Base-by-base conservation (phyloP, 108 stramenopile species). In the Skeletonema marinoi region DNA sequence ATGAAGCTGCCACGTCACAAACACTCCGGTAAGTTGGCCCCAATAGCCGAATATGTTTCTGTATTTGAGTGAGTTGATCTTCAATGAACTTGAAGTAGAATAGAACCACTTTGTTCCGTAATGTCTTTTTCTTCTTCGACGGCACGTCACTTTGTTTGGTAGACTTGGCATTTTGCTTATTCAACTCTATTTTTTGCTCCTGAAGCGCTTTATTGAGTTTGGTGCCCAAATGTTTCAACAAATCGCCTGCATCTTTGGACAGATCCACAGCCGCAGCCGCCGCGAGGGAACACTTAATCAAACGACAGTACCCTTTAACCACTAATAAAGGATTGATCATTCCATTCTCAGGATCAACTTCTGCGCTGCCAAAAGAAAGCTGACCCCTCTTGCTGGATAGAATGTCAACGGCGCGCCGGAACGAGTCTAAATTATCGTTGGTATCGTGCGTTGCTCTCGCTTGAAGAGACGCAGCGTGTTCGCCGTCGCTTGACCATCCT, bases 231-330 rank as follows among this genome's bases (percentile, higher is more conserved):
- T 74, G 30, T 48, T 74, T 74, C 14, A 74, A 31, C 7, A 74
- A 64, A 32, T 66, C 42, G n/a, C 58, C 65, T 3, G 32, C 56
- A 10, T 58, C 58, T 38, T 33, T 59, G 0, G 54, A 17, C 25
- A 41, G 35, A 58, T 65, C 64, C 41, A 38, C 19, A 41, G 32
- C 21, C 14, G 36, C 41, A 19, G 41, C 39, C 8, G 66, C 39
- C 8, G 36, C 38, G 39, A 67, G 41, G 1, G 66, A 39, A 10
- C 21, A 65, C 39, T 30, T 74, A 38, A 74, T n/a, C 17, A 66
- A 58, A 74, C 73, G 73, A 74, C 51, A 74, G 42, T 66, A 74
- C 11, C 54, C 51, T 35, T 66, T 46, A 17, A 74, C 65, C 6
- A 74, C 39, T 4, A 60, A 17, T 21, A 66, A 32, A 16, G 73